Percentiles rank a stretch among this genome's conserved stretches.
Conservation (phyloP, 1,284 basidiomycete species). For the Rhizoctonia solani region DNA sequence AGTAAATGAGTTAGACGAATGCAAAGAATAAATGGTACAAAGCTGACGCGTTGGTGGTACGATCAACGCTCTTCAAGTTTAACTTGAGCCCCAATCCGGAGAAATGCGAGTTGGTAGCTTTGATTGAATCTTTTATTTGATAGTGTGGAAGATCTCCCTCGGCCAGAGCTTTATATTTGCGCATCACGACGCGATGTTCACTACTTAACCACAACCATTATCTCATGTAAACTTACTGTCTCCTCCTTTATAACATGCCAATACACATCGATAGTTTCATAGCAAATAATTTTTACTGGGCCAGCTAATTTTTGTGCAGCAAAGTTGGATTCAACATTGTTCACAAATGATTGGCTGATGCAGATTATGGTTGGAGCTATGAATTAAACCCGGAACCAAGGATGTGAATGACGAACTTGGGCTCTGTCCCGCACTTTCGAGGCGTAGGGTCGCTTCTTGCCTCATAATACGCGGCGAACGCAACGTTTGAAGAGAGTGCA, state of each 20-base stretch:
- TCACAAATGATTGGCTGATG: background rate
- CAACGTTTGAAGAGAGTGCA: no score
- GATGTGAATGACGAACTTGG: background rate
- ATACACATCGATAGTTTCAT: conserved; percentile 13
- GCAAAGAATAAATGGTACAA: background rate
- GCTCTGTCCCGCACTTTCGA: conserved; percentile 5
- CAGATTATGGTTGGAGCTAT: background rate
- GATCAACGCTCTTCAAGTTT: conserved; percentile 39
- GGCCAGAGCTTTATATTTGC: conserved; percentile 26
- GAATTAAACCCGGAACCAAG: no score
- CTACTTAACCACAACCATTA: background rate
- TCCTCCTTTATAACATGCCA: conserved; percentile 34
- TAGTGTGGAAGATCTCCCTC: conserved; percentile 31
- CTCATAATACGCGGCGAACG: no score
- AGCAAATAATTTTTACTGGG: background rate
- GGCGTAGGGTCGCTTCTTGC: no score
- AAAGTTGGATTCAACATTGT: conserved; percentile 17
- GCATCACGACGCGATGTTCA: background rate
- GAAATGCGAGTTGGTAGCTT: conserved; percentile 42
- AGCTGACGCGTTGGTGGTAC: conserved; percentile 39
- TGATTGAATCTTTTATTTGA: conserved; percentile 39
- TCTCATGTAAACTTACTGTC: conserved; percentile 1
- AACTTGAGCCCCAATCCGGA: conserved; percentile 40
- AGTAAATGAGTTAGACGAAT: background rate
- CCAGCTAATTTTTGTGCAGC: background rate